These are phyloP conservation scores for Aspergillus bertholletiae DNA, from an alignment of 495 filamentous ascomycete species.

Conservation along the genomic window DNA sequence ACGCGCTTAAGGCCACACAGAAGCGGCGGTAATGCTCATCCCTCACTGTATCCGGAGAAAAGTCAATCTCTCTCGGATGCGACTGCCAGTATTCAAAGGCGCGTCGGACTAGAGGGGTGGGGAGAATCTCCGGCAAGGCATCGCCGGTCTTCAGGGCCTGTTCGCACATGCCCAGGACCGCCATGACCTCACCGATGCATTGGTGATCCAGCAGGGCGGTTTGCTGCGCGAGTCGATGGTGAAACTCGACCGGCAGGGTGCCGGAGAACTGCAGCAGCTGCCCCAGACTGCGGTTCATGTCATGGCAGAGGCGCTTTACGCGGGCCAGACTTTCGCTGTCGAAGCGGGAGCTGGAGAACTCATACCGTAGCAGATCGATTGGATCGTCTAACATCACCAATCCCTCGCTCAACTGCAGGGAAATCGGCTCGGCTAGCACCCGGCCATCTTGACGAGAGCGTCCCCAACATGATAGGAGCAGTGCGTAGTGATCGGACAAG, in stretches of 20 bases:
- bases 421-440: slow-evolving; percentile 29
- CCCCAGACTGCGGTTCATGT: slow-evolving; percentile 32
- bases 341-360: slow-evolving; percentile 42
- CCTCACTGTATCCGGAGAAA: slow-evolving; percentile 28
- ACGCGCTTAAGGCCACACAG: slow-evolving; percentile 37
- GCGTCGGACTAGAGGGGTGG: slow-evolving; percentile 35
- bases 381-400: slow-evolving; percentile 30
- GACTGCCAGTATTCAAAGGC: slow-evolving; percentile 26
- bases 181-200: slow-evolving; percentile 40
- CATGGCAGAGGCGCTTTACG: slow-evolving; percentile 34
- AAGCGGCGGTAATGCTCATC: slow-evolving; percentile 38
- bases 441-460: slow-evolving; percentile 18
- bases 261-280: slow-evolving; percentile 33
- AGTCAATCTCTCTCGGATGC: slow-evolving; percentile 13
- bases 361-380: slow-evolving; percentile 30
- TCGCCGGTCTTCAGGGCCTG: slow-evolving; percentile 41
- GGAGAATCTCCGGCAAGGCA: slow-evolving; percentile 38
- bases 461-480: slow-evolving; percentile 41
- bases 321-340: slow-evolving; percentile 30
- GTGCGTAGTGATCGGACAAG: slow-evolving; percentile 42
- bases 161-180: slow-evolving; percentile 35
- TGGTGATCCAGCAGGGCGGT: slow-evolving; percentile 37
- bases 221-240: slow-evolving; percentile 22
- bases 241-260: slow-evolving; percentile 29
- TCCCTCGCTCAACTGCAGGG: slow-evolving; percentile 29